Percentiles rank a stretch among this genome's conserved stretches.
Conservation (phyloP, 2,329 filamentous ascomycete genomes). For the Fusarium austroafricanum region DNA sequence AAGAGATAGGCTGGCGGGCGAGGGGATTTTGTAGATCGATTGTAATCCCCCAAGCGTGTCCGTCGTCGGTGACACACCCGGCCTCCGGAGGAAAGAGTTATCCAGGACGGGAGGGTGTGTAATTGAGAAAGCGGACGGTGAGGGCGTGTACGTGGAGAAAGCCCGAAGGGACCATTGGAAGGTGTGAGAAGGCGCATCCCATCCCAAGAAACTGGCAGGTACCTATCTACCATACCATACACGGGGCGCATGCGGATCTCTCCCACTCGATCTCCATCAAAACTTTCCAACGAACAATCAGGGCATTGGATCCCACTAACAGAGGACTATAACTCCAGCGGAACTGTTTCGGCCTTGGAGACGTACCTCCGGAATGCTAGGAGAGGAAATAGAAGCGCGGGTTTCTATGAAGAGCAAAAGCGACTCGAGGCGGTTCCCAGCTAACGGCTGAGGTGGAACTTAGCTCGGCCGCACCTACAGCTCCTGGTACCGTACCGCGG, state of each 20-base stretch:
- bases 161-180: constrained; percentile 21
- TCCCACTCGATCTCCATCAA: constrained; percentile 24
- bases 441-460: constrained; percentile 38
- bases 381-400: constrained; percentile 9
- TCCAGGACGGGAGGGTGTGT: constrained; percentile 35
- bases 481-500: constrained; percentile 17
- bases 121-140: constrained; percentile 15
- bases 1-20: constrained; percentile 39
- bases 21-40: constrained; percentile 46
- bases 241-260: constrained; percentile 30
- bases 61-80: constrained; percentile 45
- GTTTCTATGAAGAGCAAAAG: constrained; percentile 15
- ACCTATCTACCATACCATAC: constrained; percentile 4
- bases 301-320: constrained; percentile 13
- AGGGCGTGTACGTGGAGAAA: constrained; percentile 29
- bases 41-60: constrained; percentile 33
- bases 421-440: constrained; percentile 17
- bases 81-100: constrained; percentile 42
- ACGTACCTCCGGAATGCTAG: constrained; percentile 20
- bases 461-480: constrained; percentile 30
- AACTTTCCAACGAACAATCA: constrained; percentile 18
- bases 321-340: constrained; percentile 38
- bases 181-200: constrained; percentile 33
- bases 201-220: constrained; percentile 30
- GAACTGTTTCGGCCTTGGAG: constrained; percentile 37